A percentile compares a stretch with the other conserved stretches of the same genome.
Conservation (phyloP, 768 basidiomycete species). For the Nidularia pulvinata region DNA sequence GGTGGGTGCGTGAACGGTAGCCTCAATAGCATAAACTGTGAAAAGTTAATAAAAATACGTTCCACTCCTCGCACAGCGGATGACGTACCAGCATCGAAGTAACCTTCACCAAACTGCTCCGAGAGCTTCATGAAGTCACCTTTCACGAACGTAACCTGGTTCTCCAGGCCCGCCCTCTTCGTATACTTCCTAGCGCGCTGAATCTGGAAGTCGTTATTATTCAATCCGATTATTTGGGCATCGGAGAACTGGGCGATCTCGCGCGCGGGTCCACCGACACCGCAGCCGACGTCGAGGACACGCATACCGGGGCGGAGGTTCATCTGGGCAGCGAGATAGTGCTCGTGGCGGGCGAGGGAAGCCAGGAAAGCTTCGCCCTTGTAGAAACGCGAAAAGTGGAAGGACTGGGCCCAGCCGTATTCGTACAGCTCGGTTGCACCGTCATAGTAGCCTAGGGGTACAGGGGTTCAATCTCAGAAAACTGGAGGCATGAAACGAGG, state of each 20-base stretch:
- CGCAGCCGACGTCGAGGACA: slow-evolving; percentile 98
- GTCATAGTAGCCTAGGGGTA: slow-evolving; percentile 83
- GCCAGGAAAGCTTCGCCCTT: slow-evolving; percentile 80
- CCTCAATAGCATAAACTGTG: slow-evolving; percentile 94
- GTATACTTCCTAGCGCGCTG: slow-evolving; percentile 87
- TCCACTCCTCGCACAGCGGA: neutral
- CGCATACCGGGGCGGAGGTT: slow-evolving; percentile 85
- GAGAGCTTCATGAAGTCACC: slow-evolving; percentile 97
- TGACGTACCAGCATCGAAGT: slow-evolving; percentile 88
- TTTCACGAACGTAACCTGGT: slow-evolving; percentile 81
- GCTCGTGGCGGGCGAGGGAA: slow-evolving; percentile 91
- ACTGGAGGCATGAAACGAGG: neutral
- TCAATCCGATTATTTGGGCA: slow-evolving; percentile 80
- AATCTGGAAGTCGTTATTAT: slow-evolving; percentile 97
- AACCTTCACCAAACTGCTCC: slow-evolving; percentile 90
- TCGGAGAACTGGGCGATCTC: slow-evolving; percentile 94
- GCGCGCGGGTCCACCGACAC: slow-evolving; percentile 96
- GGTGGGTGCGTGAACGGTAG: slow-evolving; percentile 93
- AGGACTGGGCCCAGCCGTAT: slow-evolving; percentile 89
- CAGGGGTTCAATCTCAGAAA: neutral
- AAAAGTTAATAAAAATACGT: slow-evolving; percentile 4
- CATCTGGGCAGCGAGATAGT: slow-evolving; percentile 93
- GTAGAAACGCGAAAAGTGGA: slow-evolving; percentile 98
- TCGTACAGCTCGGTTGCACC: slow-evolving; percentile 96
- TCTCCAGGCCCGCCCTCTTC: slow-evolving; percentile 67